These are phyloP conservation scores for Porcisia hertigi DNA, from an alignment of 208 protist genomes.

Conservation along the genomic window DNA sequence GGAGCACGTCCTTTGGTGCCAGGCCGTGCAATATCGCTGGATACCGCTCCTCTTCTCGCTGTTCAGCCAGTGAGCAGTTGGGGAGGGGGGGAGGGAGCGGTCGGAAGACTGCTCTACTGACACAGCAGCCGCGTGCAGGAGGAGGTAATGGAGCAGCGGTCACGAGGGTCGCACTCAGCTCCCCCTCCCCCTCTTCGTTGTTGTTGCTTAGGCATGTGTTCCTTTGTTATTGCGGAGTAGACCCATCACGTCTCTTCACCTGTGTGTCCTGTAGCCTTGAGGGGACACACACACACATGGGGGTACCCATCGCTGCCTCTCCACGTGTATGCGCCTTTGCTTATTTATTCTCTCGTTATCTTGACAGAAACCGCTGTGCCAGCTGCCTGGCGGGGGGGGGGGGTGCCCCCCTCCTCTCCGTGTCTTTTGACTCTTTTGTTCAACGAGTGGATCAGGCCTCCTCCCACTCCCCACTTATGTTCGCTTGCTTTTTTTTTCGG, in stretches of 20 bases:
- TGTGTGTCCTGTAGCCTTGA: neutral
- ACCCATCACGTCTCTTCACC: neutral
- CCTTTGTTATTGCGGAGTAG: slow-evolving; percentile 1
- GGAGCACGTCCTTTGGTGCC: neutral
- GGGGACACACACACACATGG: neutral
- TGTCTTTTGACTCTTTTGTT: neutral
- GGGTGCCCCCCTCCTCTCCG: neutral
- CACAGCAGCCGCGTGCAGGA: slow-evolving; percentile 8
- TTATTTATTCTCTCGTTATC: neutral
- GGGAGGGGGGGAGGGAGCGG: neutral
- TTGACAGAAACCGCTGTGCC: neutral
- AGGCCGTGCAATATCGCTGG: neutral
- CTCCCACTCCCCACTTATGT: neutral
- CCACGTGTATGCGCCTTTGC: neutral
- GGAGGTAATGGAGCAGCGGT: neutral
- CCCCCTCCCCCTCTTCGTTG: neutral
- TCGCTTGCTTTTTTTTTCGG: neutral
- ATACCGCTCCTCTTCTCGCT: neutral
- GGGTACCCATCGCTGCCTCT: neutral
- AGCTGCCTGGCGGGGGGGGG: neutral
- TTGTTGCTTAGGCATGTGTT: neutral
- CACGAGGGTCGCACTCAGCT: neutral
- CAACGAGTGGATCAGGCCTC: too few relatives aligned
- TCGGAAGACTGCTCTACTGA: neutral
- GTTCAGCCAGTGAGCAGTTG: neutral